Evolutionary conservation across 352 stramenopile genomes (phyloP).

Genomic region (Globisporangium cylindrosporum): DNA sequence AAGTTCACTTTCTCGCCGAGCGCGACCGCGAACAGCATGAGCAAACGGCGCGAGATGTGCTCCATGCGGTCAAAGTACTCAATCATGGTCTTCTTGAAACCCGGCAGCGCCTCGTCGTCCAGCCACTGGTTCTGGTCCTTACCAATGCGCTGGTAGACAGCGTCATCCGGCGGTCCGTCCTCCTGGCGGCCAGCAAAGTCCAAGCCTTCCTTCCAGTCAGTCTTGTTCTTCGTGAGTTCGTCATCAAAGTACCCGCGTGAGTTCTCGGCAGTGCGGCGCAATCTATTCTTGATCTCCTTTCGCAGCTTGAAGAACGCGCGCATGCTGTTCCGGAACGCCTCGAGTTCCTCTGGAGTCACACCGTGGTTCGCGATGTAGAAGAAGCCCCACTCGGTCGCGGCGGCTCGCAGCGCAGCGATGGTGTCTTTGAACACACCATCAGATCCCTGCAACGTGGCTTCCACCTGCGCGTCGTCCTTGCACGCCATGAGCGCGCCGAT

Average conservation of each 20-base stretch:
- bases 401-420: slow-evolving; percentile 44
- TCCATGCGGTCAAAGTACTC: slow-evolving; percentile 51
- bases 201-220: slow-evolving; percentile 91
- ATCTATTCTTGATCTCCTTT: slow-evolving; percentile 39
- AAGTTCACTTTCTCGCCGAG: slow-evolving; percentile 48
- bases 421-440: slow-evolving; percentile 22
- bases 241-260: slow-evolving; percentile 92
- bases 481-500: slow-evolving; percentile 45
- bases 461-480: slow-evolving; percentile 32
- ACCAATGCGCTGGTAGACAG: slow-evolving; percentile 56
- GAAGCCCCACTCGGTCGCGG: slow-evolving; percentile 87
- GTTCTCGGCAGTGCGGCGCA: slow-evolving; percentile 81
- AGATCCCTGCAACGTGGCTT: slow-evolving; percentile 18
- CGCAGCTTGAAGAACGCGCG: slow-evolving; percentile 83
- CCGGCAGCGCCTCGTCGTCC: slow-evolving; percentile 33
- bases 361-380: slow-evolving; percentile 91
- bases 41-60: too few species aligned
- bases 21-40: slow-evolving; percentile 55
- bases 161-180: slow-evolving; percentile 36
- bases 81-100: slow-evolving; percentile 52
- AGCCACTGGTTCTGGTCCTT: slow-evolving; percentile 88
- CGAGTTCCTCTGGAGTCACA: slow-evolving; percentile 55
- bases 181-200: slow-evolving; percentile 58
- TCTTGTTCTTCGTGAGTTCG: slow-evolving; percentile 93
- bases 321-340: slow-evolving; percentile 63